phyloP scores from a whole-genome alignment of 352 stramenopile species.

The Aphanomyces cochlioides region DNA sequence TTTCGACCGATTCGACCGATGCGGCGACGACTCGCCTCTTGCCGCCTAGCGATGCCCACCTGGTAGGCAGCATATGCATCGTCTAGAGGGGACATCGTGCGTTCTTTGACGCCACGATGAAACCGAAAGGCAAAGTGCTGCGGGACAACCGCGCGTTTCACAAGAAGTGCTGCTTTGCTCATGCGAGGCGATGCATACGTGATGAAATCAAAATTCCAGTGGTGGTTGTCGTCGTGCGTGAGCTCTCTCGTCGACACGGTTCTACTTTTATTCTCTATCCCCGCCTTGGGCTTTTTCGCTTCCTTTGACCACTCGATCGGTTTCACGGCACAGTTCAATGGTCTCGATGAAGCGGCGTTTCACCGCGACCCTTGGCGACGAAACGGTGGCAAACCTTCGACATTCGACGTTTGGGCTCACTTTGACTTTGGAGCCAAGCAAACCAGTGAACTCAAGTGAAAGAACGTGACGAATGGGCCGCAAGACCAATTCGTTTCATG shows the following conservation, averaged over 20 bases:
- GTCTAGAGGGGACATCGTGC: not conserved
- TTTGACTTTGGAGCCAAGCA: not conserved
- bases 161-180: too few species aligned
- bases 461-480: slow-evolving; percentile 2
- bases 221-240: too few species aligned
- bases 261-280: too few species aligned
- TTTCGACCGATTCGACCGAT: not conserved
- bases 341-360: too few species aligned
- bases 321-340: not conserved
- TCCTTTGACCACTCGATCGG: not conserved
- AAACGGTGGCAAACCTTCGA: not conserved
- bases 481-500: not conserved
- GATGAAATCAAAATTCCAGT: too few species aligned
- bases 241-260: too few species aligned
- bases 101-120: too few species aligned
- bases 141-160: too few species aligned
- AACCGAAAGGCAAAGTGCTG: too few species aligned
- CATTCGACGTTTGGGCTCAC: not conserved
- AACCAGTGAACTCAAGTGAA: not conserved
- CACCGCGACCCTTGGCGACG: too few species aligned
- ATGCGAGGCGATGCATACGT: too few species aligned
- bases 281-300: too few species aligned
- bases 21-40: not conserved
- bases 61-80: not conserved
- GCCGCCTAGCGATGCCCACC: not conserved